Evolutionary conservation across 352 stramenopile genomes (phyloP).

Genomic region (Thalassiosira livingstoniorum): DNA sequence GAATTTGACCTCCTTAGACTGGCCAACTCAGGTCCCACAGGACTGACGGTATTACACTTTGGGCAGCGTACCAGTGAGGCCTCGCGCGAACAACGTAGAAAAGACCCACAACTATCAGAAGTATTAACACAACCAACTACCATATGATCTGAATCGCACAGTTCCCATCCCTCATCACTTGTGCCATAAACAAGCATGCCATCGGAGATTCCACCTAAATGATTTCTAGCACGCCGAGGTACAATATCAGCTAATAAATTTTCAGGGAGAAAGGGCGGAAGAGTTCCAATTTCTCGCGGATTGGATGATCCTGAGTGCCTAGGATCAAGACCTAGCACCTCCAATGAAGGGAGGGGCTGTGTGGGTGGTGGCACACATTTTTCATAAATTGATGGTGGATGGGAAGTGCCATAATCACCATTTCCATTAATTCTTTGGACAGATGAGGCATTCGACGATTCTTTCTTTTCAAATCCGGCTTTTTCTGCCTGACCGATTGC

Average conservation of each 20-base stretch:
- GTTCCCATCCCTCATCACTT: constrained; percentile 3
- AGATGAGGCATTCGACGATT: too few relatives aligned
- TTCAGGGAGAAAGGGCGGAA: constrained; percentile 22
- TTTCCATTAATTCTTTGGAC: not conserved
- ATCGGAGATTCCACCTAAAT: constrained; percentile 18
- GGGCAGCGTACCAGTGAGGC: constrained; percentile 33
- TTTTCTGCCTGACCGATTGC: not conserved
- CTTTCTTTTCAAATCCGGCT: not conserved
- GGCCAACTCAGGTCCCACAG: not conserved
- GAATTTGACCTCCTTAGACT: not conserved
- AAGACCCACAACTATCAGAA: constrained; percentile 16
- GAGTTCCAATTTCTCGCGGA: constrained; percentile 15
- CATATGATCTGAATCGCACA: constrained; percentile 22
- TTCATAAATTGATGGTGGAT: not conserved
- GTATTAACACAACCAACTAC: constrained; percentile 26
- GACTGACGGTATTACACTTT: constrained; percentile 26
- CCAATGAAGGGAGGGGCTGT: constrained; percentile 18
- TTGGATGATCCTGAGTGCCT: not conserved
- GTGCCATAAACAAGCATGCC: constrained; percentile 14
- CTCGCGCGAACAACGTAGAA: constrained; percentile 11
- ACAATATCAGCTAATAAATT: constrained; percentile 23
- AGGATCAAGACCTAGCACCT: constrained; percentile 21
- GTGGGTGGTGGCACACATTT: constrained; percentile 13
- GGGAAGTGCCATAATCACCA: too few relatives aligned
- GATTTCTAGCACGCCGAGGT: not conserved